These are phyloP conservation scores for Venturia aucupariae DNA, from an alignment of 2,329 filamentous ascomycete species.

Conservation along the genomic window DNA sequence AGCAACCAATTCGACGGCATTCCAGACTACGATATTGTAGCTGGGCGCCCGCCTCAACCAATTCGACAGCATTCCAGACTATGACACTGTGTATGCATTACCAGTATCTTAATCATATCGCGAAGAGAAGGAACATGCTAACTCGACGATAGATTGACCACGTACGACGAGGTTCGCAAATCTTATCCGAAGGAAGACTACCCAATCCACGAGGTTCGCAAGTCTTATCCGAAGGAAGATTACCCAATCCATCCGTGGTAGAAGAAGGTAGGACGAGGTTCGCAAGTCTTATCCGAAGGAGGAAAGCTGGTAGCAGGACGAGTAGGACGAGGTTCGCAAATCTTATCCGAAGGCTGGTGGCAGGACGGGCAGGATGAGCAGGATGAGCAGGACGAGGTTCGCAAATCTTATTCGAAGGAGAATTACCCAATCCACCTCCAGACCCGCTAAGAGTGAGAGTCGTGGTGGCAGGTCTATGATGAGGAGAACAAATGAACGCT, in stretches of 20 bases:
- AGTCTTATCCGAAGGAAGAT: conserved; percentile 33
- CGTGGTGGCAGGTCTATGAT: conserved; percentile 28
- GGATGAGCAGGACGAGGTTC: no score
- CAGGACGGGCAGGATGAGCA: no score
- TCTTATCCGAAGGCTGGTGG: no score
- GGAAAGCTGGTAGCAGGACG: no score
- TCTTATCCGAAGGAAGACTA: conserved; percentile 34
- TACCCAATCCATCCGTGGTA: no score
- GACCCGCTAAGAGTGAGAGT: conserved; percentile 31
- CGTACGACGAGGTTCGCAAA: conserved; percentile 32
- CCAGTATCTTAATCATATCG: not conserved
- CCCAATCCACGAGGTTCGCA: conserved; percentile 31
- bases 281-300: conserved; percentile 34
- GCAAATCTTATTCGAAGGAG: no score
- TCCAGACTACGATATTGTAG: no score
- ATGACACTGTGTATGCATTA: conserved; percentile 9
- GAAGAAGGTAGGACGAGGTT: no score
- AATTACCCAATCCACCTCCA: conserved; percentile 27
- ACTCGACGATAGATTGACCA: conserved; percentile 26
- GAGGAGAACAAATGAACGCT: conserved; percentile 28
- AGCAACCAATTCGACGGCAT: no score
- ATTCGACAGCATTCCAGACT: not conserved
- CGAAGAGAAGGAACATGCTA: not conserved
- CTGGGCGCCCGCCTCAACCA: no score
- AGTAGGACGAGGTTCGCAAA: no score